Evolutionary conservation across 2,329 filamentous ascomycete species (phyloP), one percentile per base, ranked within the genome.

Genomic region (Phoma sp.): DNA sequence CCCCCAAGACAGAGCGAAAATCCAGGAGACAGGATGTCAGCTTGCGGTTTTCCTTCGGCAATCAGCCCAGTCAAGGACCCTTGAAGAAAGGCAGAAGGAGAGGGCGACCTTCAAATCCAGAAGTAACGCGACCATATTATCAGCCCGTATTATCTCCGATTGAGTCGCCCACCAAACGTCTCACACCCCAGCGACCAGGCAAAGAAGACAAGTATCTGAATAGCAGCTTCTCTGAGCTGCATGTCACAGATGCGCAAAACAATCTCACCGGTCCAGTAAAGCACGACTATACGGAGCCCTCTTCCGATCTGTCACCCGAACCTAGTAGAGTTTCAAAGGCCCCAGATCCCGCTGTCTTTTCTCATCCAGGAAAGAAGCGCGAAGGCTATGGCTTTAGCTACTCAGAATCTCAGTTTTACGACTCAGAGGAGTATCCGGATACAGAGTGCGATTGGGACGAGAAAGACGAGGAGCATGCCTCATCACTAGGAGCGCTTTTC

Each of bases 321-420:
- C 40, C 41, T 2, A 42, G 36, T n/a, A 33, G 45, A 2, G 29
- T 52, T 45, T 23, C 40, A 35, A 48, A 47, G 37, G 33, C 39
- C 10, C 42, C 64, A 18, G 32, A 52, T 9, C 44, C 51, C 8
- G 51, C 51, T 3, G 47, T 55, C 24, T 52, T 67, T 13, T 45
- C 50, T 13, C 59, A 60, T n/a, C 64, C 62, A 5, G 52, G 50
- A 7, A 61, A 55, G 22, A 63, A 65, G 29, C 55, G 58, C 11
- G 62, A 63, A 44, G 65, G 65, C 2, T 67, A 66, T 33, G 67
- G 67, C 5, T 65, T 67, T 47, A 66, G 62, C 37, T 69, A 64
- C 38, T 58, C 60, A 0, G 65, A 68, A 22, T 56, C 58, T 7
- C 47, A 62, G 14, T 62, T 60, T 50, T 59, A 50, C 25, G 62